Conservation (phyloP, 208 protist species). For the Trypanosoma avium region DNA sequence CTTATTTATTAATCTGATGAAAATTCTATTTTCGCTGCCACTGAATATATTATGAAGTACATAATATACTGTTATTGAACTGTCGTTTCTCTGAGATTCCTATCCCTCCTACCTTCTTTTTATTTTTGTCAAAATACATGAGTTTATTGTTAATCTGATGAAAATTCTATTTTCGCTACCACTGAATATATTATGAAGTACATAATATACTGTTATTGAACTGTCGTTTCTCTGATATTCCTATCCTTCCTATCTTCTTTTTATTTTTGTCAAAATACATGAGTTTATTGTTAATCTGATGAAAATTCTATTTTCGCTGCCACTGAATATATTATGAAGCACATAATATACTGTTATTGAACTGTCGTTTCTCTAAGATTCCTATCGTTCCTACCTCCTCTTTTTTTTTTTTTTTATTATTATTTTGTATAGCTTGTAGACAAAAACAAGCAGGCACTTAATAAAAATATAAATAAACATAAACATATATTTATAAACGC, state of each 20-base stretch:
- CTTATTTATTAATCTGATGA: not conserved
- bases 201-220: not conserved
- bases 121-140: not conserved
- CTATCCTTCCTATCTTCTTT: not conserved
- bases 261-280: not conserved
- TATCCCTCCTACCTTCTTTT: not conserved
- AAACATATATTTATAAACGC: no score
- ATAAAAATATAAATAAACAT: no score
- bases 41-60: not conserved
- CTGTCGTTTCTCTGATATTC: not conserved
- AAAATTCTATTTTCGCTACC: not conserved
- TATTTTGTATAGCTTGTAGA: constrained; percentile 1
- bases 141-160: not conserved
- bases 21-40: not conserved
- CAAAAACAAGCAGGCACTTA: no score
- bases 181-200: not conserved
- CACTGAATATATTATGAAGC: not conserved
- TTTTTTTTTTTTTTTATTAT: no score
- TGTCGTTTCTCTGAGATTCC: not conserved
- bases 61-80: not conserved
- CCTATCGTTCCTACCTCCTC: not conserved
- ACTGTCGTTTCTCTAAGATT: not conserved
- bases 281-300: not conserved
- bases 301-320: not conserved
- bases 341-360: not conserved